Conservation (phyloP, 2,329 filamentous ascomycete species). For the Colletotrichum acutatum region DNA sequence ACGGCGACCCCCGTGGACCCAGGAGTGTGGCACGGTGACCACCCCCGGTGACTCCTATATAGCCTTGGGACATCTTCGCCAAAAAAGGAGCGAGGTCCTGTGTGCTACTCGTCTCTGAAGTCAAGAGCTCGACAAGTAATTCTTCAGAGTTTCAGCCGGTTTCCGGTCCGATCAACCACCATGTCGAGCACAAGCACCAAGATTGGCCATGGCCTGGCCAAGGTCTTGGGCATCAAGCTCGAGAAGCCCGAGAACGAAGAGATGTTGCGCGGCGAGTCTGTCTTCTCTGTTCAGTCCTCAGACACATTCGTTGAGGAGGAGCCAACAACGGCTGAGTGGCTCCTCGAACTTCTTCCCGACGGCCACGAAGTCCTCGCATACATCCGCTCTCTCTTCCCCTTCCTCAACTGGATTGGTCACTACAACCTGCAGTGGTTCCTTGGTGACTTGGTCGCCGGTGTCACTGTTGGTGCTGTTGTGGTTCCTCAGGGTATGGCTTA, state of each 20-base stretch:
- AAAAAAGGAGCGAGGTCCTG: not conserved
- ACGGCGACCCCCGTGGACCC: not conserved
- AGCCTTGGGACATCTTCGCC: conserved; percentile 14
- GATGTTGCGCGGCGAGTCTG: conserved; percentile 81
- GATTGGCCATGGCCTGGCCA: conserved; percentile 79
- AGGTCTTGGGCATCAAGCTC: conserved; percentile 84
- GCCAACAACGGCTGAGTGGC: conserved; percentile 79
- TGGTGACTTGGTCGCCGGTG: conserved; percentile 86
- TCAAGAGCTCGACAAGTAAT: not conserved
- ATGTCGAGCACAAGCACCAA: conserved; percentile 61
- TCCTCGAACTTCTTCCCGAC: conserved; percentile 72
- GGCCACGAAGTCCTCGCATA: conserved; percentile 68
- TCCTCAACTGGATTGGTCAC: conserved; percentile 84
- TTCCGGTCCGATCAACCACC: not conserved
- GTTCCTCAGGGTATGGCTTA: conserved; percentile 99
- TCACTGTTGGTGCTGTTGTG: conserved; percentile 73
- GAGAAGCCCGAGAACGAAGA: conserved; percentile 74
- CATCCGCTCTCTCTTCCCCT: conserved; percentile 81
- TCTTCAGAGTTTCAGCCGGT: not conserved
- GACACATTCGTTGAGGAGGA: conserved; percentile 87
- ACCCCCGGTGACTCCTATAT: conserved; percentile 20
- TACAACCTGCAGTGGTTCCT: conserved; percentile 92
- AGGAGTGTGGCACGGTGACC: conserved; percentile 16
- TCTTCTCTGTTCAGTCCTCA: conserved; percentile 77
- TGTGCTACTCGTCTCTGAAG: not conserved